phyloP scores from a whole-genome alignment of 1,284 basidiomycete genomes.

The Fomitopsis schrenkii region DNA sequence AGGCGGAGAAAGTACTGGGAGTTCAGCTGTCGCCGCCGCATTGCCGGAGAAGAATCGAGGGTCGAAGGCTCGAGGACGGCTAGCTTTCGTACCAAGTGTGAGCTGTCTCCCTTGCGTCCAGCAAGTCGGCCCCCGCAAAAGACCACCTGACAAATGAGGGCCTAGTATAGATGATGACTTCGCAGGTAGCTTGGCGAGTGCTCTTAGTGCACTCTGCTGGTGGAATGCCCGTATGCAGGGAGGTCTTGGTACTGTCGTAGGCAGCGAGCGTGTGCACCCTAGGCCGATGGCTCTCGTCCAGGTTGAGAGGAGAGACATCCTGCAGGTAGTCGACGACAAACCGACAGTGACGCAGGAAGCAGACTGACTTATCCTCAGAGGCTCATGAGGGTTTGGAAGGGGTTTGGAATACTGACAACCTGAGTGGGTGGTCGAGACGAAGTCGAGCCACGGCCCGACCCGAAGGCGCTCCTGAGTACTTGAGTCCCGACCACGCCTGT shows the following conservation, averaged over 20 bases:
- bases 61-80: conserved; percentile 20
- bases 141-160: background rate
- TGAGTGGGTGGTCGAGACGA: background rate
- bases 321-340: background rate
- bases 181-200: background rate
- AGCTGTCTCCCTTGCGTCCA: conserved; percentile 12
- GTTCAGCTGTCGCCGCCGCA: conserved; percentile 26
- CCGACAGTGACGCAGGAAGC: background rate
- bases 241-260: conserved; percentile 11
- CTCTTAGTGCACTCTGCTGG: conserved; percentile 7
- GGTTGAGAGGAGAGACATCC: conserved; percentile 14
- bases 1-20: conserved; percentile 67
- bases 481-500: background rate
- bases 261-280: conserved; percentile 13
- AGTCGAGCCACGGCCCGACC: background rate
- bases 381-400: background rate
- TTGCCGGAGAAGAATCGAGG: conserved; percentile 43
- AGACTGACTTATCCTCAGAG: background rate
- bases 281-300: conserved; percentile 18
- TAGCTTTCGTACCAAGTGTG: conserved; percentile 9
- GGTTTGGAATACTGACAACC: background rate
- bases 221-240: conserved; percentile 17
- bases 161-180: background rate
- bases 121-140: background rate
- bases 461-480: background rate